Evolutionary conservation across 2,329 filamentous ascomycete species (phyloP).

Genomic region (Exophiala bonariae): DNA sequence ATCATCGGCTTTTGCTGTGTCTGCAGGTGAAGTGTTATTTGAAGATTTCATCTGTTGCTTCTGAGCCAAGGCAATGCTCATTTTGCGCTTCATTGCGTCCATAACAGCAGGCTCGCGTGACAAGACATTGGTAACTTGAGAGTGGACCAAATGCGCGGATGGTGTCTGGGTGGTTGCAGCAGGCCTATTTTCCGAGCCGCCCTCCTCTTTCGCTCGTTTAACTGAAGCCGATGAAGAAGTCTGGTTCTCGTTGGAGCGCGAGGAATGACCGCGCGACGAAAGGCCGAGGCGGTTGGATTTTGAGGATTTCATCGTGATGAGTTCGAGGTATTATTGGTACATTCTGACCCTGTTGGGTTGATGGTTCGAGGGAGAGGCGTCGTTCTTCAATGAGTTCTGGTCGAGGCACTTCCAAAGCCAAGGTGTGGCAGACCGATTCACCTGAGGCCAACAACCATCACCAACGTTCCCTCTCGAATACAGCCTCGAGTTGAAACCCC

Average conservation of each 20-base stretch:
- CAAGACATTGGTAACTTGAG: constrained; percentile 18
- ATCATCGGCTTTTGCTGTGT: constrained; percentile 22
- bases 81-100: constrained; percentile 26
- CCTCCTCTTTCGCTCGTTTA: no score
- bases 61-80: constrained; percentile 26
- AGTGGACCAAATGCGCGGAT: constrained; percentile 8
- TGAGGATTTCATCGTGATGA: constrained; percentile 21
- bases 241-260: constrained; percentile 12
- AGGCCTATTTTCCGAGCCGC: no score
- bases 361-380: no score
- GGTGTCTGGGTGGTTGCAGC: not conserved
- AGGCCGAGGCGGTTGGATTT: constrained; percentile 18
- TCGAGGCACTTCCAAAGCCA: no score
- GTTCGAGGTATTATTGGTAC: no score
- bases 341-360: no score
- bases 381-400: not conserved
- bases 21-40: constrained; percentile 30
- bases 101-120: constrained; percentile 16
- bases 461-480: no score
- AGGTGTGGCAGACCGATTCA: no score
- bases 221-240: no score
- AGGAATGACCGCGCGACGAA: constrained; percentile 20
- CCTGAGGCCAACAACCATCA: no score
- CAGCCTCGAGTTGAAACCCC: no score
- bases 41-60: constrained; percentile 23